A percentile compares a stretch with the other conserved stretches of the same genome.
Conservation (phyloP, 495 filamentous ascomycete genomes). For the Lophiostoma macrostomum region DNA sequence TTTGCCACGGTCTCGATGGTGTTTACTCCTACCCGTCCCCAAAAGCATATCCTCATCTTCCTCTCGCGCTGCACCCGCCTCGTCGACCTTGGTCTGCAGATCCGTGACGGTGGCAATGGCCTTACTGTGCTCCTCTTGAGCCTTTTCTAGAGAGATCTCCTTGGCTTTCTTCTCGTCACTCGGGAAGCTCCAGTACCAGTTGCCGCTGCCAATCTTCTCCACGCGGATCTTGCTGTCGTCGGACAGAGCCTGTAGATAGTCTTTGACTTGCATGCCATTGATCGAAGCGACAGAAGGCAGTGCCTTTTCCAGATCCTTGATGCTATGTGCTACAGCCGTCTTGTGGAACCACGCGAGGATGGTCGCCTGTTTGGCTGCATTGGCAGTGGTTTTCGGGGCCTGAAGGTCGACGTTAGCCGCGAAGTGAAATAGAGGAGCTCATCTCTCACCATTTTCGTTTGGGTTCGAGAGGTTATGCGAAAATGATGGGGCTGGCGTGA, state of each 20-base stretch:
- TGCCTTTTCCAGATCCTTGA: conserved; percentile 73
- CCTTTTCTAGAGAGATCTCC: conserved; percentile 47
- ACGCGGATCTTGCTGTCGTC: conserved; percentile 67
- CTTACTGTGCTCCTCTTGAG: conserved; percentile 56
- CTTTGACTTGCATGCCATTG: conserved; percentile 67
- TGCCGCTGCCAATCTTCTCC: conserved; percentile 77
- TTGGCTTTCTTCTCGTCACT: conserved; percentile 59
- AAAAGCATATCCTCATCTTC: conserved; percentile 42
- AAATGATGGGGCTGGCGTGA: neutral
- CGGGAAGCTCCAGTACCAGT: conserved; percentile 78
- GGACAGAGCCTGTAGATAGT: conserved; percentile 60
- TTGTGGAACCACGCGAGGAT: conserved; percentile 64
- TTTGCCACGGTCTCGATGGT: too few relatives aligned
- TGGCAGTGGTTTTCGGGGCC: conserved; percentile 61
- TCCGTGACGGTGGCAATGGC: conserved; percentile 40
- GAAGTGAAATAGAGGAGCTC: neutral
- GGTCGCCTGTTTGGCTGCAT: conserved; percentile 57
- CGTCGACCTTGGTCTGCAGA: conserved; percentile 44
- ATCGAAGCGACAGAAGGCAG: conserved; percentile 66
- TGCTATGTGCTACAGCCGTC: conserved; percentile 61
- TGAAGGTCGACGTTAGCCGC: neutral
- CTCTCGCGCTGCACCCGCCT: conserved; percentile 45
- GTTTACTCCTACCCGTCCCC: conserved; percentile 10
- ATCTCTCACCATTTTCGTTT: conserved; percentile 12
- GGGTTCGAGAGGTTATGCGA: too few relatives aligned